A percentile compares a stretch with the other conserved stretches of the same genome.
Conservation (phyloP, 2,329 filamentous ascomycete genomes). For the Trichoderma sp. region DNA sequence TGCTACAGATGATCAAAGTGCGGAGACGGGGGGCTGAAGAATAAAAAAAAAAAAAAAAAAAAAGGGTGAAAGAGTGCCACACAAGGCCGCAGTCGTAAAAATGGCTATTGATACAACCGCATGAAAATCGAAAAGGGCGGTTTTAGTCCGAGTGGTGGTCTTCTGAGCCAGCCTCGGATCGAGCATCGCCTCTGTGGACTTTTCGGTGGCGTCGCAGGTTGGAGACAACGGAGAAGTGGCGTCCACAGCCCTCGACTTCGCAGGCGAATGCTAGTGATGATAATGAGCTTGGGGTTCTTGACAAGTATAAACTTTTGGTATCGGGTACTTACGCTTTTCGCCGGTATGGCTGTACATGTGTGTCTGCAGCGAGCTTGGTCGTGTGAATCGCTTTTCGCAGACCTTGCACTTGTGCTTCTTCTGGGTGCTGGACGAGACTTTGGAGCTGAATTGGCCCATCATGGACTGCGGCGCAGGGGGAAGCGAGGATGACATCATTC, state of each 20-base stretch:
- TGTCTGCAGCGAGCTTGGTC: constrained; percentile 89
- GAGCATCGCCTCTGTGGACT: constrained; percentile 73
- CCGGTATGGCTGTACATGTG: constrained; percentile 99
- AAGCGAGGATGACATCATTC: constrained; percentile 56
- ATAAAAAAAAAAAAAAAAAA: not conserved
- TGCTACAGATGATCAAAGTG: constrained; percentile 12
- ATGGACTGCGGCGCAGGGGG: constrained; percentile 90
- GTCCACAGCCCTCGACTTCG: constrained; percentile 89
- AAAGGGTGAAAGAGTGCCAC: not conserved
- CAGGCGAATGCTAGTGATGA: constrained; percentile 73
- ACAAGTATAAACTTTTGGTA: too few species aligned
- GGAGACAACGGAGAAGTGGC: constrained; percentile 95
- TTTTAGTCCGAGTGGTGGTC: constrained; percentile 58
- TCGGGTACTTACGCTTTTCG: constrained; percentile 79
- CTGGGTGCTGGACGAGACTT: constrained; percentile 89
- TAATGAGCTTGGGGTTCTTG: not conserved
- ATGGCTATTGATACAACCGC: constrained; percentile 9
- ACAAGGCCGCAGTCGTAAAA: constrained; percentile 3
- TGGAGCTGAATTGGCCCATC: constrained; percentile 98
- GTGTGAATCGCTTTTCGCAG: constrained; percentile 95
- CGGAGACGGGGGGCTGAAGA: not conserved
- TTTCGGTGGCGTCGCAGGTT: constrained; percentile 93
- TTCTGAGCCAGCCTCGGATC: constrained; percentile 61
- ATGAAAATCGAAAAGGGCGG: constrained; percentile 1
- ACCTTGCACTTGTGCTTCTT: constrained; percentile 99